phyloP scores from a whole-genome alignment of 805 yeast species.

The Teunomyces kruisii region DNA sequence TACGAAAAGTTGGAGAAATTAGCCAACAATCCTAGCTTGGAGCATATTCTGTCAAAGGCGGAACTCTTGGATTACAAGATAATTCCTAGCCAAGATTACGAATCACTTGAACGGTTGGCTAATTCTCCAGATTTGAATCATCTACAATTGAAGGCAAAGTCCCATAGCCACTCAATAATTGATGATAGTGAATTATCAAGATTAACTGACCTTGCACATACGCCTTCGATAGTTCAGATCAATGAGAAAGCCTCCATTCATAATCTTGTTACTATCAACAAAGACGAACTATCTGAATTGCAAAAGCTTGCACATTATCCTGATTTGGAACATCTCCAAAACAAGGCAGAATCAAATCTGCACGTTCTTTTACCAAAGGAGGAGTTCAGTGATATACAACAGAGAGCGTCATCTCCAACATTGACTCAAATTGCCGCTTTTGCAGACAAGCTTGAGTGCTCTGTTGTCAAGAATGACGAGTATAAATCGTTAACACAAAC shows the following conservation, averaged over 20 bases:
- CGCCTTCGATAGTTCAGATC: conserved; percentile 17
- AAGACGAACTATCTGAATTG: conserved; percentile 13
- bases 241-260: conserved; percentile 13
- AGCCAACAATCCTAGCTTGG: conserved; percentile 16
- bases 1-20: background rate
- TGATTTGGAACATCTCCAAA: conserved; percentile 11
- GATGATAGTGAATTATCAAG: conserved; percentile 5
- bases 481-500: background rate
- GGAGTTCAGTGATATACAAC: conserved; percentile 5
- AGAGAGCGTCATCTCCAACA: conserved; percentile 19
- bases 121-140: conserved; percentile 11
- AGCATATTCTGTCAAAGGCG: conserved; percentile 10
- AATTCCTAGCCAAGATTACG: conserved; percentile 18
- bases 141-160: conserved; percentile 10
- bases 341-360: conserved; percentile 8
- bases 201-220: conserved; percentile 14
- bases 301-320: conserved; percentile 18
- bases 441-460: conserved; percentile 10
- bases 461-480: conserved; percentile 7
- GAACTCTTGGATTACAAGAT: conserved; percentile 7
- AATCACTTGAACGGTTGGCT: conserved; percentile 15
- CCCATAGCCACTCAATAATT: conserved; percentile 7
- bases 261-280: conserved; percentile 12
- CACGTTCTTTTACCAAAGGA: conserved; percentile 7
- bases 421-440: conserved; percentile 11